These are phyloP conservation scores for Gastrolobium villosum DNA, from an alignment of 306 rosid species.

Conservation along the genomic window DNA sequence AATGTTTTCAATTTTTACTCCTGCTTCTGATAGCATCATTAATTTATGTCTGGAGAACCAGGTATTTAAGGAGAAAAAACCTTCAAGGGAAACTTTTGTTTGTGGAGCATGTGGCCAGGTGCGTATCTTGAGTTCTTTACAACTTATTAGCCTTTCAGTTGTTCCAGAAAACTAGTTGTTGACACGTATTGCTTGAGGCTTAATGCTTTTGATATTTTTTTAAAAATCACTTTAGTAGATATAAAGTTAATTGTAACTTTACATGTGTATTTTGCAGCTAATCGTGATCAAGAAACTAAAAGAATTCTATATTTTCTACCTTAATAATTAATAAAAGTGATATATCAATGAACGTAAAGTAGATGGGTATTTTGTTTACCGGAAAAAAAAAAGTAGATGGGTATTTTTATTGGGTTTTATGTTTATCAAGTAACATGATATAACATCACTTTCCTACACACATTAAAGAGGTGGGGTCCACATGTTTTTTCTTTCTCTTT, in stretches of 20 bases:
- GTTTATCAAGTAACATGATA: too few species aligned
- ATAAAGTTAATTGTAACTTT: background rate
- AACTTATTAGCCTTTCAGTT: slow-evolving; percentile 12
- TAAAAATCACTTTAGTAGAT: background rate
- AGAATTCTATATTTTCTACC: background rate
- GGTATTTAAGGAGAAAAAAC: slow-evolving; percentile 93
- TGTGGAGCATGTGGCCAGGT: slow-evolving; percentile 99
- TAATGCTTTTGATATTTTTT: slow-evolving; percentile 2
- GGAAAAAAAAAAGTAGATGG: too few species aligned
- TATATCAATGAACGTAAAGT: background rate
- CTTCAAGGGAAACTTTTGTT: slow-evolving; percentile 85
- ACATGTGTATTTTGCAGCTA: slow-evolving; percentile 8
- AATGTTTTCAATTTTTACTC: slow-evolving; percentile 39
- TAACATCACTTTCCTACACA: too few species aligned
- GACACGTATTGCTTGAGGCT: slow-evolving; percentile 20
- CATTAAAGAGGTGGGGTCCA: too few species aligned
- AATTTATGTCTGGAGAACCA: slow-evolving; percentile 54
- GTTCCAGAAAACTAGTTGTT: slow-evolving; percentile 23
- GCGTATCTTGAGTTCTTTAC: slow-evolving; percentile 38
- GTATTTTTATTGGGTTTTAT: slow-evolving; percentile 5
- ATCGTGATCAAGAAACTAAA: slow-evolving; percentile 23
- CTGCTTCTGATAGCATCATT: slow-evolving; percentile 35
- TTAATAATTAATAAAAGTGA: slow-evolving; percentile 6
- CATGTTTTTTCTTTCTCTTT: too few species aligned
- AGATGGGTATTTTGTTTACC: background rate